These are phyloP conservation scores for Septoria petroselini DNA, from an alignment of 2,329 filamentous ascomycete genomes.

Conservation along the genomic window DNA sequence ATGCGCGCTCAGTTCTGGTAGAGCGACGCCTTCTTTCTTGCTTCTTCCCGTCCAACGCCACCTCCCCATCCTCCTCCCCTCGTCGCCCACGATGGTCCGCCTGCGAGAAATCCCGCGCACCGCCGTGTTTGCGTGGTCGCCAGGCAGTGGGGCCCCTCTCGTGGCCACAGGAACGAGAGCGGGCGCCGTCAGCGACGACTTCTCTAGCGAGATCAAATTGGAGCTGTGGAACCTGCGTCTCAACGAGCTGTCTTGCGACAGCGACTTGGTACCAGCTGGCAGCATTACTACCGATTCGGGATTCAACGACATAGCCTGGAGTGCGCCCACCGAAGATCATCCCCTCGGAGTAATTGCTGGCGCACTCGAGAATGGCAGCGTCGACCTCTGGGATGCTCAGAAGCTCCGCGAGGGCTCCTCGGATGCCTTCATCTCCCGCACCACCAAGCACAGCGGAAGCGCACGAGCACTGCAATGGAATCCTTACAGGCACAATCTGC, in stretches of 20 bases:
- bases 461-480: constrained; percentile 98
- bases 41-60: background rate
- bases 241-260: constrained; percentile 68
- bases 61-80: background rate
- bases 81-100: constrained; percentile 69
- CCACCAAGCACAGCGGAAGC: constrained; percentile 83
- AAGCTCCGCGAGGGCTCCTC: constrained; percentile 53
- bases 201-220: constrained; percentile 93
- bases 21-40: constrained; percentile 2
- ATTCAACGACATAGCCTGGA: constrained; percentile 97
- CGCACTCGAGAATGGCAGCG: constrained; percentile 87
- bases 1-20: constrained; percentile 1
- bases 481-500: constrained; percentile 80
- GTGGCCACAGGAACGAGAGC: constrained; percentile 92
- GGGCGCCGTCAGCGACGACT: constrained; percentile 92
- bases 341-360: constrained; percentile 89
- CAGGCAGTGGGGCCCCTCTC: constrained; percentile 71
- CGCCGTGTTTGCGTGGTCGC: constrained; percentile 95
- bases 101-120: constrained; percentile 95
- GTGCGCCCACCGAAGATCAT: constrained; percentile 72
- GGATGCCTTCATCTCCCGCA: constrained; percentile 80
- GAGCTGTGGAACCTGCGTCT: constrained; percentile 94
- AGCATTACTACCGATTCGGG: constrained; percentile 87
- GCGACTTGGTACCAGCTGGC: constrained; percentile 81
- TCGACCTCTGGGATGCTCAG: constrained; percentile 90